phyloP scores from a whole-genome alignment of 345 rosid species.

The Sonneratia caseolaris region DNA sequence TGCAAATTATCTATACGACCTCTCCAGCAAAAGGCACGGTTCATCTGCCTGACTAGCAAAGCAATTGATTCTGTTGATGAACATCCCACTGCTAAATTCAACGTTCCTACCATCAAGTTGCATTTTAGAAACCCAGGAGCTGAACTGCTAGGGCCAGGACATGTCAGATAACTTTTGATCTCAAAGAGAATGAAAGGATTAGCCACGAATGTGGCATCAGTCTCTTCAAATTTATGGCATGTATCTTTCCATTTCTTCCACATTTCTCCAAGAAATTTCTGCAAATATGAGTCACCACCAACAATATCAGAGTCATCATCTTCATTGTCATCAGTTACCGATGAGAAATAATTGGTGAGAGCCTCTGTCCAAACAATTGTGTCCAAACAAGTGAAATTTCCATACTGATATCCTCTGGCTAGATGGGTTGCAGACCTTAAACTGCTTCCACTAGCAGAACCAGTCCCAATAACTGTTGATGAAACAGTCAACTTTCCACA shows the following conservation, averaged over 20 bases:
- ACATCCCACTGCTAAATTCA: conserved; percentile 44
- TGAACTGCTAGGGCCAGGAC: conserved; percentile 28
- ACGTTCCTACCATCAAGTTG: conserved; percentile 53
- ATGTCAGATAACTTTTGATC: conserved; percentile 38
- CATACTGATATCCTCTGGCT: conserved; percentile 25
- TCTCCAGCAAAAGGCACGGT: conserved; percentile 29
- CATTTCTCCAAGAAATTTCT: conserved; percentile 44
- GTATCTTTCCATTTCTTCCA: conserved; percentile 53
- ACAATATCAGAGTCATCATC: conserved; percentile 25
- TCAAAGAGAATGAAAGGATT: conserved; percentile 61
- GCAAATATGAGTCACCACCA: conserved; percentile 24
- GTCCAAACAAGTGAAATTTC: conserved; percentile 22
- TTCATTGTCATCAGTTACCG: conserved; percentile 21
- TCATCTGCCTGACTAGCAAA: conserved; percentile 50
- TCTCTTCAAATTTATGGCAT: conserved; percentile 33
- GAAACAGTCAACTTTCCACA: conserved; percentile 47
- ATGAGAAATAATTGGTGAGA: conserved; percentile 28
- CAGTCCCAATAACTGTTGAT: conserved; percentile 23
- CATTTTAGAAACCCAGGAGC: conserved; percentile 53
- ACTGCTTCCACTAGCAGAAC: conserved; percentile 21
- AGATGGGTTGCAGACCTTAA: conserved; percentile 19
- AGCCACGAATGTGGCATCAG: conserved; percentile 34
- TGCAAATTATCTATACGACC: conserved; percentile 17
- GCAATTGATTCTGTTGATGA: conserved; percentile 39
- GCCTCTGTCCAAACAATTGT: conserved; percentile 54